Conservation (phyloP, 306 rosid species). For the Luffa aegyptiaca region DNA sequence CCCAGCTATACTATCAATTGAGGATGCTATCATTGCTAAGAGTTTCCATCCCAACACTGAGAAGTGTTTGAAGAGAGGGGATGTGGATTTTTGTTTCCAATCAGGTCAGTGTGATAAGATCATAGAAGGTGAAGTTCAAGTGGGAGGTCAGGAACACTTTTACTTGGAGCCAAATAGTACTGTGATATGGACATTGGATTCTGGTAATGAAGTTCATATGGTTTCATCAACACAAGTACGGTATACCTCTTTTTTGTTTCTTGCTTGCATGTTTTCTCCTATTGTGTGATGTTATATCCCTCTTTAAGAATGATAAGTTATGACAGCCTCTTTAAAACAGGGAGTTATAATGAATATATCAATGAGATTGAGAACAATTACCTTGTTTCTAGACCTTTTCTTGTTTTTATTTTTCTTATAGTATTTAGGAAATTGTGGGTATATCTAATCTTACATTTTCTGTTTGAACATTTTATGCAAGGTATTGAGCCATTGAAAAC, state of each 20-base stretch:
- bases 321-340: neutral
- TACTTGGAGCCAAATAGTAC: slow-evolving; percentile 85
- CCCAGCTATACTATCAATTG: slow-evolving; percentile 69
- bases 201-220: slow-evolving; percentile 96
- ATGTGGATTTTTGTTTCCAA: slow-evolving; percentile 69
- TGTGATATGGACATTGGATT: slow-evolving; percentile 77
- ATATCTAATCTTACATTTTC: neutral
- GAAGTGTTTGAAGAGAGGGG: slow-evolving; percentile 59
- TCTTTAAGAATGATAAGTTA: neutral
- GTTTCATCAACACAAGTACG: slow-evolving; percentile 90
- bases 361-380: neutral
- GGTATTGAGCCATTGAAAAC: neutral
- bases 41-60: slow-evolving; percentile 74
- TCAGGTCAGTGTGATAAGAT: slow-evolving; percentile 69
- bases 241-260: slow-evolving; percentile 3
- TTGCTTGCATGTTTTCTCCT: slow-evolving; percentile 1
- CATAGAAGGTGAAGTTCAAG: slow-evolving; percentile 74
- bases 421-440: neutral
- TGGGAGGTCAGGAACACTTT: slow-evolving; percentile 98
- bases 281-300: neutral
- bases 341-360: neutral
- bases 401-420: neutral
- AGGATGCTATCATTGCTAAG: slow-evolving; percentile 68
- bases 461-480: neutral
- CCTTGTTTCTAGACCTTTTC: neutral